phyloP scores from a whole-genome alignment of 2,329 filamentous ascomycete species.

The Bipolaris oryzae region DNA sequence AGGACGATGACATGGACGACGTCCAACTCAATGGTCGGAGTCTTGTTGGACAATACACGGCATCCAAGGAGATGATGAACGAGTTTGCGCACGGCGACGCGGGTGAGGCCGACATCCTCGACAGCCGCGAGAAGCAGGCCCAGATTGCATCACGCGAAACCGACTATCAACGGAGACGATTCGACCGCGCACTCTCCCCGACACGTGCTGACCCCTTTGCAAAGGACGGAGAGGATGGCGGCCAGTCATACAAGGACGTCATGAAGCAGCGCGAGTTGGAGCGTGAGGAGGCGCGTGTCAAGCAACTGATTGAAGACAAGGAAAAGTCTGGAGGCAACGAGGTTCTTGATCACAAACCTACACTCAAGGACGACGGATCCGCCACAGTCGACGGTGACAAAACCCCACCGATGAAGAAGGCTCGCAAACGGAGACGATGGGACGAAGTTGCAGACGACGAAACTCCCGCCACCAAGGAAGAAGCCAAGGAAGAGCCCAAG shows the following conservation, averaged over 20 bases:
- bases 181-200: slow-evolving; percentile 81
- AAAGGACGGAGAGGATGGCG: slow-evolving; percentile 73
- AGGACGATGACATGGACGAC: slow-evolving; percentile 79
- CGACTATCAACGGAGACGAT: slow-evolving; percentile 95
- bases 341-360: slow-evolving; percentile 71
- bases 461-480: slow-evolving; percentile 19
- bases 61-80: slow-evolving; percentile 87
- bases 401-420: slow-evolving; percentile 68
- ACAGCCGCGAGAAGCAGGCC: slow-evolving; percentile 84
- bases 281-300: slow-evolving; percentile 88
- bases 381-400: slow-evolving; percentile 71
- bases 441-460: slow-evolving; percentile 67
- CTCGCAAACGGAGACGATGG: slow-evolving; percentile 87
- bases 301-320: slow-evolving; percentile 78
- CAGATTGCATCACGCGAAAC: slow-evolving; percentile 93
- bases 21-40: slow-evolving; percentile 69
- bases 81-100: slow-evolving; percentile 90
- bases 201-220: slow-evolving; percentile 86
- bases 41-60: slow-evolving; percentile 94
- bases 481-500: slow-evolving; percentile 25
- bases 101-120: slow-evolving; percentile 88
- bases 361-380: slow-evolving; percentile 67
- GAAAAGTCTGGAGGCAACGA: slow-evolving; percentile 65
- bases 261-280: slow-evolving; percentile 93
- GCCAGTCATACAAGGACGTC: slow-evolving; percentile 82